These are phyloP conservation scores for Ehretia macrophylla DNA, from an alignment of 257 asterid genomes.

Conservation along the genomic window DNA sequence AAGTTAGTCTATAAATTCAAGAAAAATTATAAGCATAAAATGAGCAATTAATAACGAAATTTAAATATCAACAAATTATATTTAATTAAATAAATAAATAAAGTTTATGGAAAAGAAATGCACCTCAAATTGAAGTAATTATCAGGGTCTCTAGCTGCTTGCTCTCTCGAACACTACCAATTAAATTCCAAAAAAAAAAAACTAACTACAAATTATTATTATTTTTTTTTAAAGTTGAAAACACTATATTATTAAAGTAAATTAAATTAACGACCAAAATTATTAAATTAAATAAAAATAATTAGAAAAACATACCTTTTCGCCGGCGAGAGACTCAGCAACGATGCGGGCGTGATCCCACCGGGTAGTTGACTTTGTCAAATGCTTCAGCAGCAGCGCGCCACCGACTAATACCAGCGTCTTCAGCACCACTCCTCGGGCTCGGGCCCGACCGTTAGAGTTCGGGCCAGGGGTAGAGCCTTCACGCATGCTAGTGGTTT, in stretches of 20 bases:
- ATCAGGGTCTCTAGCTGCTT: slow-evolving; percentile 94
- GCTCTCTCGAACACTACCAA: slow-evolving; percentile 81
- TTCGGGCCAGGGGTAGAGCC: slow-evolving; percentile 39
- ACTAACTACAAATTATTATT: neutral
- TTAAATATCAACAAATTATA: too few relatives aligned
- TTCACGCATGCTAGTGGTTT: slow-evolving; percentile 43
- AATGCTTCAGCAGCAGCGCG: slow-evolving; percentile 76
- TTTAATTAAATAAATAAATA: too few relatives aligned
- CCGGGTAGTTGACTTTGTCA: slow-evolving; percentile 94
- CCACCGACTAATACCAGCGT: slow-evolving; percentile 79
- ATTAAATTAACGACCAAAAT: too few relatives aligned
- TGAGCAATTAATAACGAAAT: too few relatives aligned
- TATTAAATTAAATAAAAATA: too few relatives aligned
- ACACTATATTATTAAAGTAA: too few relatives aligned
- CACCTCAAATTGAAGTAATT: slow-evolving; percentile 96
- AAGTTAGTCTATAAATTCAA: too few relatives aligned
- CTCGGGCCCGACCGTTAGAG: slow-evolving; percentile 68
- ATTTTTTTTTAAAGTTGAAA: too few relatives aligned
- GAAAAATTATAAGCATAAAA: too few relatives aligned
- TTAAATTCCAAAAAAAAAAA: neutral
- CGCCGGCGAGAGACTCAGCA: slow-evolving; percentile 91
- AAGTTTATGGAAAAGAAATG: neutral
- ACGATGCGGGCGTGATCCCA: slow-evolving; percentile 95
- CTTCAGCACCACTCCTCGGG: slow-evolving; percentile 75
- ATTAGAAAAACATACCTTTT: slow-evolving; percentile 44